Evolutionary conservation across 129 eudicot species (phyloP), one percentile per base, ranked within the genome.

Genomic region (Pulicaria dysenterica): DNA sequence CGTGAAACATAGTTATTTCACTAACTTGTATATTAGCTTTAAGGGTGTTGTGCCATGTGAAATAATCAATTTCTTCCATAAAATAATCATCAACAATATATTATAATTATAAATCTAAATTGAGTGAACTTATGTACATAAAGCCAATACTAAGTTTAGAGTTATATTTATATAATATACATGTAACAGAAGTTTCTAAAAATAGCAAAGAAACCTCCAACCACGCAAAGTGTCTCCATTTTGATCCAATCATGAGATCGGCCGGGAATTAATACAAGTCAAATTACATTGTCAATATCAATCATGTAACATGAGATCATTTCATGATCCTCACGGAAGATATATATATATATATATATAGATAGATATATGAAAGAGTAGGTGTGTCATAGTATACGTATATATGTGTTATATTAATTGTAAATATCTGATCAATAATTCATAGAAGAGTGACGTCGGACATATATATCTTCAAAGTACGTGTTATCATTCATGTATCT

Each of bases 141-240:
- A n/a, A n/a, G n/a, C n/a, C n/a, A n/a, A n/a, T n/a, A n/a, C n/a
- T n/a, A n/a, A n/a, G n/a, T n/a, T n/a, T n/a, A n/a, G n/a, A n/a
- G n/a, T n/a, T n/a, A n/a, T n/a, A n/a, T n/a, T n/a, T n/a, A n/a
- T n/a, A n/a, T n/a, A n/a, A n/a, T 24, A 24, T 24, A 24, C 2
- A 24, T 24, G 31, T 24, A 24, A 65, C 78, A 15, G 73, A 72
- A 58, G n/a, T 72, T 79, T 72, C 83, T 66, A 73, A 63, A 72
- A 45, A 72, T 79, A 64, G 78, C 36, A 79, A 44, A 50, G 43
- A 55, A 34, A 46, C 41, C 58, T 24, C 54, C 54, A 14, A n/a
- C 44, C 75, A 67, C 70, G 53, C 62, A 58, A 77, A 38, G 37
- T 7, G 31, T 49, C 36, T 42, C 14, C 15, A 64, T 64, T 42